These are phyloP conservation scores for Phycomyces blakesleeanus DNA, from an alignment of 192 early-diverging fungal genomes.

Conservation along the genomic window DNA sequence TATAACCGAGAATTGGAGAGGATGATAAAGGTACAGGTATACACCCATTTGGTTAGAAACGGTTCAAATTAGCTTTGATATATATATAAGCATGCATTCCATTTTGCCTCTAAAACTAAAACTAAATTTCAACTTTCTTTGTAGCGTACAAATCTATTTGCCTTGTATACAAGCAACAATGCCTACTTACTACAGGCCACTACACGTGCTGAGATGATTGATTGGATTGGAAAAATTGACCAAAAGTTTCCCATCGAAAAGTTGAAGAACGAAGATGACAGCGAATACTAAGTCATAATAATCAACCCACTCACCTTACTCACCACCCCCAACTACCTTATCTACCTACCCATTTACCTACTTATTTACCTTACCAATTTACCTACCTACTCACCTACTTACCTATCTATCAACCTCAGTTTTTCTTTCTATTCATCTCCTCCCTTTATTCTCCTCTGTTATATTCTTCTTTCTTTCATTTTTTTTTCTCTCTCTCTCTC, in stretches of 20 bases:
- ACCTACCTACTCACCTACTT: too few species aligned
- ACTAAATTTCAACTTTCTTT: neutral
- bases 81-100: too few species aligned
- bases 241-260: conserved; percentile 37
- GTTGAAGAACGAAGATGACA: neutral
- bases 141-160: conserved; percentile 59
- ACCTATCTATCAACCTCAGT: neutral
- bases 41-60: too few species aligned
- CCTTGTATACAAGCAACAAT: conserved; percentile 63
- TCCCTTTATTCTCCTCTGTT: too few species aligned
- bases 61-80: too few species aligned
- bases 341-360: too few species aligned
- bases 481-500: neutral
- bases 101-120: neutral
- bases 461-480: neutral
- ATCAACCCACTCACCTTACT: too few species aligned
- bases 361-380: too few species aligned
- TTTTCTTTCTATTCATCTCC: neutral
- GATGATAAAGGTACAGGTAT: conserved; percentile 56
- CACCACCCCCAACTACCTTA: too few species aligned
- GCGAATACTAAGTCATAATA: neutral
- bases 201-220: conserved; percentile 59
- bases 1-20: conserved; percentile 58
- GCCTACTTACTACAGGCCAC: conserved; percentile 63
- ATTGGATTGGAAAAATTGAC: conserved; percentile 57